phyloP scores from a whole-genome alignment of 495 filamentous ascomycete species.

The Aspergillus coremiiformis region DNA sequence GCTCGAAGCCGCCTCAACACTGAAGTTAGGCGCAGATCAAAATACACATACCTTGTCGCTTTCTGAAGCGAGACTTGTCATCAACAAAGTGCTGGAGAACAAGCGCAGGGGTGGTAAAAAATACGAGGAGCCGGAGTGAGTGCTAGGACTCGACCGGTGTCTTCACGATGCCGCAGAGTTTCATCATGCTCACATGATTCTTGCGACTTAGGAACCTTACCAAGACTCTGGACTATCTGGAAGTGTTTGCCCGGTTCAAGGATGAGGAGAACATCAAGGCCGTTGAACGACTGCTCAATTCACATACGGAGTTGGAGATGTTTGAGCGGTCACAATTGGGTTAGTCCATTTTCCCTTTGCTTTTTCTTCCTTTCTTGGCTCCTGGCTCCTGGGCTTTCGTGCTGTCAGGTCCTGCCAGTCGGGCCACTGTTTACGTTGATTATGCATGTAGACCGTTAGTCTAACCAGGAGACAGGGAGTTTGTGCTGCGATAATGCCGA shows the following conservation, averaged over 20 bases:
- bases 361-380: slow-evolving; percentile 1
- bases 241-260: slow-evolving; percentile 91
- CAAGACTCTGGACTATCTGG: slow-evolving; percentile 85
- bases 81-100: slow-evolving; percentile 74
- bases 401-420: neutral
- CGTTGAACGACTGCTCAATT: slow-evolving; percentile 72
- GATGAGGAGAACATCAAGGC: slow-evolving; percentile 88
- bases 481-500: slow-evolving; percentile 87
- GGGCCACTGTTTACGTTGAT: neutral
- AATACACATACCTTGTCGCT: slow-evolving; percentile 80
- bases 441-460: slow-evolving; percentile 6
- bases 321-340: slow-evolving; percentile 93
- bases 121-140: slow-evolving; percentile 47
- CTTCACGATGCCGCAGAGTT: neutral
- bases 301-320: slow-evolving; percentile 70
- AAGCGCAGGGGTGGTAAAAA: slow-evolving; percentile 40
- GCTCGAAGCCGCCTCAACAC: slow-evolving; percentile 74
- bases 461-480: slow-evolving; percentile 50
- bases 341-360: slow-evolving; percentile 34
- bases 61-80: slow-evolving; percentile 83
- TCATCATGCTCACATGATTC: slow-evolving; percentile 4
- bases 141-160: slow-evolving; percentile 1
- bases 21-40: slow-evolving; percentile 87
- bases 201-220: slow-evolving; percentile 47
- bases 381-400: slow-evolving; percentile 3